phyloP scores from a whole-genome alignment of 805 yeast species.

The Kodamaea leandrae region DNA sequence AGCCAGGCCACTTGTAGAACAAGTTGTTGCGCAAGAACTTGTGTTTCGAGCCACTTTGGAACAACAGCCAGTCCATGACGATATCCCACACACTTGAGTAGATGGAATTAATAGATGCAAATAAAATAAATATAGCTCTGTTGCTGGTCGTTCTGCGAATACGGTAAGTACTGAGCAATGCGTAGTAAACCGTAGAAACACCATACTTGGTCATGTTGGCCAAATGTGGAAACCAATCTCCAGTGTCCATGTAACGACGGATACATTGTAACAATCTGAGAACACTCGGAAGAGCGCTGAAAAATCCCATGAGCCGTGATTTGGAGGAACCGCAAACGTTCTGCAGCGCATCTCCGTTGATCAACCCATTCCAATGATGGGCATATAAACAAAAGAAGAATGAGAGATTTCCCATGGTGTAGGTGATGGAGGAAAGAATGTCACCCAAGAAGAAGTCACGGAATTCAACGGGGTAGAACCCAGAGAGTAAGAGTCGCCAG shows the following conservation, averaged over 20 bases:
- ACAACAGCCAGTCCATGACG: conserved; percentile 92
- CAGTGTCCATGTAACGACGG: conserved; percentile 88
- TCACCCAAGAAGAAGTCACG: conserved; percentile 93
- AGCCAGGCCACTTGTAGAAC: conserved; percentile 52
- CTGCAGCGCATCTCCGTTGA: conserved; percentile 32
- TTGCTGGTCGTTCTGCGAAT: conserved; percentile 45
- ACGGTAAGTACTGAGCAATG: conserved; percentile 74
- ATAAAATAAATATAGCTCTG: conserved; percentile 62
- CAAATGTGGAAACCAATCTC: conserved; percentile 94
- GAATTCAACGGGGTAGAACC: conserved; percentile 92
- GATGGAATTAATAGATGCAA: conserved; percentile 72
- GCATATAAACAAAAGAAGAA: conserved; percentile 83
- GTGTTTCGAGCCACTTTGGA: conserved; percentile 61
- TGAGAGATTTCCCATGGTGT: conserved; percentile 80
- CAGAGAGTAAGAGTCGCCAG: conserved; percentile 74
- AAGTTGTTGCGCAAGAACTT: conserved; percentile 67
- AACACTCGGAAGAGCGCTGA: conserved; percentile 78
- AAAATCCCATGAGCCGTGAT: conserved; percentile 77
- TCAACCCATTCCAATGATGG: conserved; percentile 60
- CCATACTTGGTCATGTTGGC: conserved; percentile 82
- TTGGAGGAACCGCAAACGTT: conserved; percentile 70
- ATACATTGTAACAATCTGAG: conserved; percentile 91
- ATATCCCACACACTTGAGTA: conserved; percentile 82
- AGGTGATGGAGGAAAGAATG: conserved; percentile 82
- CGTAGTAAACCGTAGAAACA: conserved; percentile 64